Percentiles rank a stretch among this genome's conserved stretches.
phyloP scores from a whole-genome alignment of 1,139 yeast genomes.

The Saccharomyces hybrid region DNA sequence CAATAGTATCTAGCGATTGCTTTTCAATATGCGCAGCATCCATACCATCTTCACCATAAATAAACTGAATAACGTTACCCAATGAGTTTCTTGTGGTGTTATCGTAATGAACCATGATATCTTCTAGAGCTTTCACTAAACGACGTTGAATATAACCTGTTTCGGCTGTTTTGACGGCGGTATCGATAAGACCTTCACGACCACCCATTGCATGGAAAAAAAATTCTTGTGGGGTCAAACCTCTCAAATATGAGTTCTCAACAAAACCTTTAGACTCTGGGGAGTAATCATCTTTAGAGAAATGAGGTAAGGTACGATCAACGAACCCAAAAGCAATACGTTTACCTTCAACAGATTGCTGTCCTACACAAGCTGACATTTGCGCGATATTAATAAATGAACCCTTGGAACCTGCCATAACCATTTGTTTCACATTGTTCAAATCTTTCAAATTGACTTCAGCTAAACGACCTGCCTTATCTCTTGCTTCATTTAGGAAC shows the following conservation, averaged over 20 bases:
- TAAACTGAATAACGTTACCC: slow-evolving; percentile 92
- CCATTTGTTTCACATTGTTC: slow-evolving; percentile 98
- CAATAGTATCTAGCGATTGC: slow-evolving; percentile 93
- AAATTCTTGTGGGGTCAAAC: slow-evolving; percentile 97
- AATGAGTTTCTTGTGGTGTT: slow-evolving; percentile 97
- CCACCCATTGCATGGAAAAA: slow-evolving; percentile 99
- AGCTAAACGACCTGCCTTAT: slow-evolving; percentile 97
- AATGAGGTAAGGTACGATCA: slow-evolving; percentile 95
- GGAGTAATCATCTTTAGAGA: slow-evolving; percentile 94
- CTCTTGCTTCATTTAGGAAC: slow-evolving; percentile 96
- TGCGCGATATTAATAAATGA: slow-evolving; percentile 97
- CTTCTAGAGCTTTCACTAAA: slow-evolving; percentile 95
- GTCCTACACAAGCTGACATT: slow-evolving; percentile 99
- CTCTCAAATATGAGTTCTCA: slow-evolving; percentile 94
- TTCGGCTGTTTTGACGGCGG: slow-evolving; percentile 98
- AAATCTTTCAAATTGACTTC: slow-evolving; percentile 90
- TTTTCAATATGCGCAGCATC: slow-evolving; percentile 98
- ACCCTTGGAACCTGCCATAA: slow-evolving; percentile 98
- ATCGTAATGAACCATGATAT: slow-evolving; percentile 97
- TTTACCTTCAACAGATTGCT: slow-evolving; percentile 98
- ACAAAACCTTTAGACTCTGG: slow-evolving; percentile 98
- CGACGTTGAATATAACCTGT: slow-evolving; percentile 99
- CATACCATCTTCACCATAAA: slow-evolving; percentile 98
- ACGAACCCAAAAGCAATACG: slow-evolving; percentile 97
- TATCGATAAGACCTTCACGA: slow-evolving; percentile 99